These are phyloP conservation scores for Colletotrichum cereale DNA, from an alignment of 2,329 filamentous ascomycete species.

Conservation along the genomic window DNA sequence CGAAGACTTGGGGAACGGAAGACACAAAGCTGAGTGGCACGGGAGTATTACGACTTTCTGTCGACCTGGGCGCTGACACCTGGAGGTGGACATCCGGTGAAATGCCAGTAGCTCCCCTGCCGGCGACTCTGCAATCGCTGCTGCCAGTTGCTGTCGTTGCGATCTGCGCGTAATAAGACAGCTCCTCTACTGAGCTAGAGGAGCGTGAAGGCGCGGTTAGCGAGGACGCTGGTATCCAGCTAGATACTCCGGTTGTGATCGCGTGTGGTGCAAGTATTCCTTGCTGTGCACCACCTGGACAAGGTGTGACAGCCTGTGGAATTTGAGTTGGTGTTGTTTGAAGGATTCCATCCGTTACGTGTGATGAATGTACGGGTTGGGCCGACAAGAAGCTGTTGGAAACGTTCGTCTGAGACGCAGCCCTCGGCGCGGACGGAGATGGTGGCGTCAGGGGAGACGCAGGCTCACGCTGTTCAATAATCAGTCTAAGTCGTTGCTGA, in stretches of 20 bases:
- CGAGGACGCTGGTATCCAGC: neutral
- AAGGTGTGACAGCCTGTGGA: neutral
- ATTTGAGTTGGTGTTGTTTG: neutral
- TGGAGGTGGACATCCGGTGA: neutral
- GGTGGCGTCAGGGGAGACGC: too few species aligned
- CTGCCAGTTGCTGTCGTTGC: neutral
- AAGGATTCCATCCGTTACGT: neutral
- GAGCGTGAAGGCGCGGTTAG: neutral
- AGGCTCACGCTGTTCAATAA: constrained; percentile 8
- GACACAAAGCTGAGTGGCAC: neutral
- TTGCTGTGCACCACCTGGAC: neutral
- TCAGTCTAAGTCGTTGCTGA: neutral
- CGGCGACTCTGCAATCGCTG: neutral
- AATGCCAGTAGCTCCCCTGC: neutral
- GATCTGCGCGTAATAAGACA: neutral
- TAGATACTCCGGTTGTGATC: neutral
- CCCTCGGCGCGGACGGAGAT: too few species aligned
- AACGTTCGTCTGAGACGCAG: neutral
- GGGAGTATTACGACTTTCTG: neutral
- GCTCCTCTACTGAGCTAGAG: constrained; percentile 1
- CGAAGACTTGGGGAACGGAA: neutral
- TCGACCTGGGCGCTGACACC: neutral
- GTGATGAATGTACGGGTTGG: neutral
- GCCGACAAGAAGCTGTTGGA: neutral
- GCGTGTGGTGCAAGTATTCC: neutral